Evolutionary conservation across 768 basidiomycete genomes (phyloP), one percentile per base, ranked within the genome.

Genomic region (Amanita rimosa): DNA sequence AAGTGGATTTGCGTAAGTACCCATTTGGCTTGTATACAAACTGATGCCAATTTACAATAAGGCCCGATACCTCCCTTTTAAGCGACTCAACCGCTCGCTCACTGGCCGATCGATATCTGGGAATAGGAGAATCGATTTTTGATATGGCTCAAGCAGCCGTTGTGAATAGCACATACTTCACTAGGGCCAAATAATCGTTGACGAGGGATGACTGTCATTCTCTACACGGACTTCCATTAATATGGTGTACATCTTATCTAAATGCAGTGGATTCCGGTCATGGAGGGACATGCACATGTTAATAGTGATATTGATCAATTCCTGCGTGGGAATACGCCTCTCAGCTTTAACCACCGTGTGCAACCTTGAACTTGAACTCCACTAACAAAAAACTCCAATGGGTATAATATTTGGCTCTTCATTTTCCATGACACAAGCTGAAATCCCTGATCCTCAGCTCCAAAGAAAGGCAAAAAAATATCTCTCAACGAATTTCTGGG

Each of bases 401-500:
- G 48, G 48, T 49, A 27, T 7, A 7, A 29, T 43, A 11, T 17
- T n/a, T 6, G 3, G 10, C 16, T 39, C 8, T 39, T 16, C 37
- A 40, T 26, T 39, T 27, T 16, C 8, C 11, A 29, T 19, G 29
- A 16, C 16, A 21, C 4, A 37, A 38, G 19, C 21, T 37, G 26
- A 17, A 9, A 10, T 26, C 36, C 33, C n/a, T 33, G 34, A 11
- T 6, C 40, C 45, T 24, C 53, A 94, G 90, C 91, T 55, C 92
- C 94, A 29, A 89, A 90, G 71, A 88, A 89, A 75, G 79, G 78
- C 58, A 83, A 95, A 69, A 96, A 94, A 75, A 88, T 97, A 65
- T 81, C 90, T 51, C 70, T 98, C 52, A 85, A 84, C 65, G 90
- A 86, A 69, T 98, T 97, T 71, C 78, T 98, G 54, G 89, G 81